phyloP scores from a whole-genome alignment of 495 filamentous ascomycete species.

The Alectoria sarmentosa region DNA sequence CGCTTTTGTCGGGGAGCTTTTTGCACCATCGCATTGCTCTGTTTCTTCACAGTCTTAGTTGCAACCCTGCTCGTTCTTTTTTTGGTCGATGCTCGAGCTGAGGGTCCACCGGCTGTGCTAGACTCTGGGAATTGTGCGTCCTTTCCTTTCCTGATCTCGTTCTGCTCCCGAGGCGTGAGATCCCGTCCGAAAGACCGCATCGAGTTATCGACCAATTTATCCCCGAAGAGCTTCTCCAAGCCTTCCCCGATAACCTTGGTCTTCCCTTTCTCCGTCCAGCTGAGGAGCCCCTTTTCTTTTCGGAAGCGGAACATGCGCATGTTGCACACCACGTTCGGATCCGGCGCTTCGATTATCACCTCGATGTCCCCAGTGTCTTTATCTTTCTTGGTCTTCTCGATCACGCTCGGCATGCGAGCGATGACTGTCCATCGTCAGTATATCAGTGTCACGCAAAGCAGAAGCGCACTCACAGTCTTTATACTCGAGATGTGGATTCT shows the following conservation, averaged over 20 bases:
- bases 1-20: background rate
- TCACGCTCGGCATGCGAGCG: conserved; percentile 1
- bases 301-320: conserved; percentile 3
- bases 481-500: background rate
- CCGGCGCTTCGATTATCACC: too few species aligned
- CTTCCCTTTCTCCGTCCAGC: background rate
- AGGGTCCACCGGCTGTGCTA: too few species aligned
- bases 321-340: too few species aligned
- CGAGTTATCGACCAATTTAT: background rate
- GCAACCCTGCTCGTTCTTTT: background rate
- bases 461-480: background rate
- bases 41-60: background rate
- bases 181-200: background rate
- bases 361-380: too few species aligned
- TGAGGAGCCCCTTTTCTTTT: background rate
- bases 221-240: background rate
- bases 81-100: background rate
- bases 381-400: background rate
- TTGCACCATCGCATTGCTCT: background rate
- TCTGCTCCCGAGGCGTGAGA: background rate
- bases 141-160: background rate
- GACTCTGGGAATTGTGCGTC: background rate
- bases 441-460: background rate
- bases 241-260: background rate
- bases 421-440: background rate